Evolutionary conservation across 768 basidiomycete species (phyloP).

Genomic region (Agaricus bisporus): DNA sequence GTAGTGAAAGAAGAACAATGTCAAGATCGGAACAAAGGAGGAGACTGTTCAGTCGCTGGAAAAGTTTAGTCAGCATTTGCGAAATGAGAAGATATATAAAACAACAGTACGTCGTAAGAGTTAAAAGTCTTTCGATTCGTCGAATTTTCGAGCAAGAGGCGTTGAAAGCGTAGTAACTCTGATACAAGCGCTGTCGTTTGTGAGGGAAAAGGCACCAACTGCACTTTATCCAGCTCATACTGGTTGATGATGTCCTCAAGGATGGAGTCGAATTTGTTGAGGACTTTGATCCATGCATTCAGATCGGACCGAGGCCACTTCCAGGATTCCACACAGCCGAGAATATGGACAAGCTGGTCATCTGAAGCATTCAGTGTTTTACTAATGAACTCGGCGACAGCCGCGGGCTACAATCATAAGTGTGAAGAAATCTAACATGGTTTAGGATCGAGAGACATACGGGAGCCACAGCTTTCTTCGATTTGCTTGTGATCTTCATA

Average conservation of each 20-base stretch:
- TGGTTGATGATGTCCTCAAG: slow-evolving; percentile 77
- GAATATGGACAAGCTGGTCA: slow-evolving; percentile 63
- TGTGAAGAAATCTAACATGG: slow-evolving; percentile 14
- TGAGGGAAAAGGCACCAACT: slow-evolving; percentile 73
- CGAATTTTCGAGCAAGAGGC: slow-evolving; percentile 90
- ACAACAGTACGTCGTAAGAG: slow-evolving; percentile 84
- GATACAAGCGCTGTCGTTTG: slow-evolving; percentile 67
- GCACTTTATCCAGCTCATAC: slow-evolving; percentile 83
- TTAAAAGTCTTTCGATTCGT: slow-evolving; percentile 96
- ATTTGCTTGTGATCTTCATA: slow-evolving; percentile 87
- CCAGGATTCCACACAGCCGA: slow-evolving; percentile 75
- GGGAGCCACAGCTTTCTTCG: slow-evolving; percentile 75
- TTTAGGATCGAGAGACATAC: slow-evolving; percentile 37
- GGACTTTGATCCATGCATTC: slow-evolving; percentile 91
- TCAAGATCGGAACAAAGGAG: slow-evolving; percentile 87
- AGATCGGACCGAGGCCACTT: slow-evolving; percentile 95
- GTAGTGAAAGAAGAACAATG: slow-evolving; percentile 75
- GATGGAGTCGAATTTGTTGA: slow-evolving; percentile 92
- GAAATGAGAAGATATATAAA: slow-evolving; percentile 1
- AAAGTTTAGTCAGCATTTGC: slow-evolving; percentile 11
- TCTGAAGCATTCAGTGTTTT: slow-evolving; percentile 60
- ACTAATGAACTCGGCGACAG: slow-evolving; percentile 74
- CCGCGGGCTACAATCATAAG: slow-evolving; percentile 51
- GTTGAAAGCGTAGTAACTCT: slow-evolving; percentile 84
- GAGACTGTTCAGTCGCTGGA: slow-evolving; percentile 83